These are phyloP conservation scores for Ceratocystis lukuohia DNA, from an alignment of 2,329 filamentous ascomycete species.

Conservation along the genomic window DNA sequence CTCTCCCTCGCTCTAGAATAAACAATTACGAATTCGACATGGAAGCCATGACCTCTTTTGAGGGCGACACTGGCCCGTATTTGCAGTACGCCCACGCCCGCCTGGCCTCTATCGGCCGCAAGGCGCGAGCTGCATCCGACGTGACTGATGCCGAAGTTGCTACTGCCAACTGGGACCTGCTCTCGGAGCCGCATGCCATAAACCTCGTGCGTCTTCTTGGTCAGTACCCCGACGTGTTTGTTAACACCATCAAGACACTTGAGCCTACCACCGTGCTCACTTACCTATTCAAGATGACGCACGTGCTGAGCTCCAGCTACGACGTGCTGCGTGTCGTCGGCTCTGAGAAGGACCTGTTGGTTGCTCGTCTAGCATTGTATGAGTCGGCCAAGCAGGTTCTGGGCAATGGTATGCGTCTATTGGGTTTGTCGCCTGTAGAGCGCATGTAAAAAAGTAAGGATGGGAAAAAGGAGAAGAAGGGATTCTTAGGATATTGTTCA, in stretches of 20 bases:
- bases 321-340: conserved; percentile 73
- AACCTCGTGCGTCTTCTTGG: conserved; percentile 64
- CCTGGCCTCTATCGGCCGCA: conserved; percentile 50
- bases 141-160: conserved; percentile 45
- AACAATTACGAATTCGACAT: conserved; percentile 64
- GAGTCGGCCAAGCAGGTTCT: conserved; percentile 61
- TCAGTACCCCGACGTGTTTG: conserved; percentile 73
- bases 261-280: conserved; percentile 48
- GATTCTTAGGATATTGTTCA: background rate
- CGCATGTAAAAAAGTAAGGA: conserved; percentile 15
- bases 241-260: conserved; percentile 71
- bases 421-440: conserved; percentile 67
- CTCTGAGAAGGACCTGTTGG: conserved; percentile 57
- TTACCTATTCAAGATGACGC: conserved; percentile 82
- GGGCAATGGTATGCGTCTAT: conserved; percentile 67
- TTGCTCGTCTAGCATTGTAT: conserved; percentile 64
- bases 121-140: conserved; percentile 40
- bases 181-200: conserved; percentile 57
- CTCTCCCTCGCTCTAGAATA: conserved; percentile 31
- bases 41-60: conserved; percentile 69
- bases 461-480: background rate
- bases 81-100: conserved; percentile 72
- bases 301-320: conserved; percentile 66
- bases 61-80: conserved; percentile 75
- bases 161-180: conserved; percentile 51